These are phyloP conservation scores for Vaccinium vitisidaea DNA, from an alignment of 148 eudicot species.

Conservation along the genomic window DNA sequence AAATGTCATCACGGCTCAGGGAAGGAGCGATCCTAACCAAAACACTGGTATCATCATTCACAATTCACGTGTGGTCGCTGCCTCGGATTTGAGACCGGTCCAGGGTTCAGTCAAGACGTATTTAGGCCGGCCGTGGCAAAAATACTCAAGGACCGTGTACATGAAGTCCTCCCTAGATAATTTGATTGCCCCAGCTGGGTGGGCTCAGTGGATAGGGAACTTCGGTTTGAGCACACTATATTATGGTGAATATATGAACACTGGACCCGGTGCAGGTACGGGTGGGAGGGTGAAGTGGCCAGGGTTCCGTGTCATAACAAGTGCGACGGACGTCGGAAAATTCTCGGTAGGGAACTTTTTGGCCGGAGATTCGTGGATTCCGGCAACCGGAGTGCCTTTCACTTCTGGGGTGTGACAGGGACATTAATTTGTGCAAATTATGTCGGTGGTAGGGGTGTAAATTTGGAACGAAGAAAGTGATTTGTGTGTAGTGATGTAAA, in stretches of 20 bases:
- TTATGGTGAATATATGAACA: conserved; percentile 56
- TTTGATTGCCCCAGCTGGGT: conserved; percentile 38
- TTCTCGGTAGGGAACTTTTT: conserved; percentile 50
- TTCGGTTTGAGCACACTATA: conserved; percentile 46
- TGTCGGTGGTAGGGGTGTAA: background rate
- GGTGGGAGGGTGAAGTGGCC: conserved; percentile 55
- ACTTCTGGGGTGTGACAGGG: conserved; percentile 39
- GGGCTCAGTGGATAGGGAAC: conserved; percentile 49
- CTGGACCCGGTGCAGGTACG: conserved; percentile 48
- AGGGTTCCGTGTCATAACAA: conserved; percentile 41
- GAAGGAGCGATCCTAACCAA: conserved; percentile 19
- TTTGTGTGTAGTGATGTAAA: too few relatives aligned
- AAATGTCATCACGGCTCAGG: conserved; percentile 27
- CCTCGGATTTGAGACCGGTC: conserved; percentile 20
- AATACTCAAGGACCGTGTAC: conserved; percentile 46
- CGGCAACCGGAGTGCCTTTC: conserved; percentile 45
- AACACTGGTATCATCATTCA: conserved; percentile 27
- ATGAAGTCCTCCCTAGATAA: conserved; percentile 39
- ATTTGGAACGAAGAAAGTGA: too few relatives aligned
- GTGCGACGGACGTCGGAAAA: conserved; percentile 31
- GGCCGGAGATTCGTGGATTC: conserved; percentile 51
- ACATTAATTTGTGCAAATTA: background rate
- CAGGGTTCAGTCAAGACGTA: conserved; percentile 29
- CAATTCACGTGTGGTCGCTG: conserved; percentile 18
- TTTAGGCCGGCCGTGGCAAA: conserved; percentile 52